Conservation (phyloP, 1,284 basidiomycete species). For the Marasmius sp. region DNA sequence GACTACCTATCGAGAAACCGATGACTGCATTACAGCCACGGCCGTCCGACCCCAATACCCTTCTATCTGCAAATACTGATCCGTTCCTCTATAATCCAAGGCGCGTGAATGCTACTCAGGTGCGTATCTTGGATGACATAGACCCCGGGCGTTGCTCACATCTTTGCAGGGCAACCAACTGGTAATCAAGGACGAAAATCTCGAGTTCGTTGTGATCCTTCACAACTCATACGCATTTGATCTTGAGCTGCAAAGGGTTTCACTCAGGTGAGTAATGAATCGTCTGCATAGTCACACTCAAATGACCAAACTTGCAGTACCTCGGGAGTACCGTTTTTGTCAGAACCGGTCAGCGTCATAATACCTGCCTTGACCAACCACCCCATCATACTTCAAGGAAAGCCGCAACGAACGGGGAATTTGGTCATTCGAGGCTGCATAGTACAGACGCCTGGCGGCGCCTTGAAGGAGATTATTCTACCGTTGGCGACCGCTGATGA, state of each 20-base stretch:
- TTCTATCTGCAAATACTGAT: slow-evolving; percentile 60
- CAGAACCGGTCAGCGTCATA: slow-evolving; percentile 51
- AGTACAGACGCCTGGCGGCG: slow-evolving; percentile 76
- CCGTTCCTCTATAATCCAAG: slow-evolving; percentile 90
- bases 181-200: slow-evolving; percentile 80
- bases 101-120: slow-evolving; percentile 56
- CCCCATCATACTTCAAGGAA: slow-evolving; percentile 67
- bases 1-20: slow-evolving; percentile 74
- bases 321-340: slow-evolving; percentile 75
- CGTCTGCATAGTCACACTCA: neutral
- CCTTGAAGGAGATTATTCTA: slow-evolving; percentile 71
- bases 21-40: slow-evolving; percentile 50
- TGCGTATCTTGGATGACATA: slow-evolving; percentile 30
- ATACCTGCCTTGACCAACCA: slow-evolving; percentile 68
- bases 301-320: slow-evolving; percentile 55
- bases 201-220: slow-evolving; percentile 84
- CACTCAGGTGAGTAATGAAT: slow-evolving; percentile 63
- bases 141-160: slow-evolving; percentile 9
- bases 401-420: slow-evolving; percentile 63
- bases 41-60: slow-evolving; percentile 39
- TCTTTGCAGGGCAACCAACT: slow-evolving; percentile 52
- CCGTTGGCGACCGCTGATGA: slow-evolving; percentile 76
- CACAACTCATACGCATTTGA: slow-evolving; percentile 92
- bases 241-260: slow-evolving; percentile 80
- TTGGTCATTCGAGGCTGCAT: slow-evolving; percentile 78